These are phyloP conservation scores for Mucor saturninus DNA, from an alignment of 371 early-diverging fungal species.

Conservation along the genomic window DNA sequence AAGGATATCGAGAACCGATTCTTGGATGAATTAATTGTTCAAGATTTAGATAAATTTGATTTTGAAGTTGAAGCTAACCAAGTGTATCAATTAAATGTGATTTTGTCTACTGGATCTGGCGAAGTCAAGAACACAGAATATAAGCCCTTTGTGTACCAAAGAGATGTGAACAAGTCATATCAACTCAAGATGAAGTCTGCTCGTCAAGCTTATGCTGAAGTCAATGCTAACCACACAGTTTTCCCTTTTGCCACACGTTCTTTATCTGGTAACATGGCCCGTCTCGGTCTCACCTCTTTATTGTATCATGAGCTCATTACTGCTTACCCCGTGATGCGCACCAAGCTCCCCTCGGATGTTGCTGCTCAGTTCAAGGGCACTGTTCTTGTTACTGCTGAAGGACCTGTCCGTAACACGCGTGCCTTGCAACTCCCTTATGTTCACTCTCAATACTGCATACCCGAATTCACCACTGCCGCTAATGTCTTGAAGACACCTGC, in stretches of 20 bases:
- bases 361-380: constrained; percentile 92
- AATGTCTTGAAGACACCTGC: constrained; percentile 45
- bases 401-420: constrained; percentile 73
- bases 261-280: constrained; percentile 79
- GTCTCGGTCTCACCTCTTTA: constrained; percentile 88
- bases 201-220: constrained; percentile 74
- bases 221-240: constrained; percentile 73
- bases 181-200: constrained; percentile 88
- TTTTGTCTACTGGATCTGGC: constrained; percentile 85
- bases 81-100: constrained; percentile 83
- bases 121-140: constrained; percentile 63
- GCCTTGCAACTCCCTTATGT: constrained; percentile 69
- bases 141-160: constrained; percentile 85
- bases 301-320: constrained; percentile 73
- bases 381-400: constrained; percentile 77
- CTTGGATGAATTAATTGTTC: constrained; percentile 70
- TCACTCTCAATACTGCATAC: constrained; percentile 70
- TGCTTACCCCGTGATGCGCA: constrained; percentile 78
- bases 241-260: constrained; percentile 84
- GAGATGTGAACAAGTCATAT: constrained; percentile 79
- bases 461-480: constrained; percentile 48
- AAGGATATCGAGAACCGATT: constrained; percentile 87
- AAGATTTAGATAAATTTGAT: constrained; percentile 58
- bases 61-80: constrained; percentile 83
- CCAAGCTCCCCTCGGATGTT: constrained; percentile 56